Conservation (phyloP, 2,329 filamentous ascomycete genomes). For the Xylaria sp. region DNA sequence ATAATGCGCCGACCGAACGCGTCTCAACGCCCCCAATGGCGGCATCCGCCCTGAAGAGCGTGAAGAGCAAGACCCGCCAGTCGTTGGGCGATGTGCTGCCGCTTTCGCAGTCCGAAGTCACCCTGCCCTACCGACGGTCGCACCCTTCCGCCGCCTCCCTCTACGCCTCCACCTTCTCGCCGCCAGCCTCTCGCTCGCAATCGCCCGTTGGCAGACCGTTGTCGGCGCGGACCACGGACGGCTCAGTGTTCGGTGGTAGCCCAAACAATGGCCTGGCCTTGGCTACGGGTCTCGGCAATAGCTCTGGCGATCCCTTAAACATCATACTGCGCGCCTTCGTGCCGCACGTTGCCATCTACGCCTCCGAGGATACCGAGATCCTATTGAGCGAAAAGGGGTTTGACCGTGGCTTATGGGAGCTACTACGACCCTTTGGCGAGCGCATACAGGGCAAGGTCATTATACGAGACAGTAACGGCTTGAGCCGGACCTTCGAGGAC, state of each 20-base stretch:
- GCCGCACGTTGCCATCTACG: slow-evolving; percentile 84
- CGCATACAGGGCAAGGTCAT: slow-evolving; percentile 84
- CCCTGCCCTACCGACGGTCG: slow-evolving; percentile 58
- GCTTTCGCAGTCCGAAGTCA: slow-evolving; percentile 58
- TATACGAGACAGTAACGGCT: slow-evolving; percentile 86
- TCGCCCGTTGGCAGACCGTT: slow-evolving; percentile 68
- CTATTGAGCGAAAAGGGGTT: slow-evolving; percentile 86
- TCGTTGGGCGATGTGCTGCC: slow-evolving; percentile 55
- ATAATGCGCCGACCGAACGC: slow-evolving; percentile 63
- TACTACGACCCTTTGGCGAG: slow-evolving; percentile 91
- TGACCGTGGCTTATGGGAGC: slow-evolving; percentile 77
- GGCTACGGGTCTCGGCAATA: slow-evolving; percentile 50
- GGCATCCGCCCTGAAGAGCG: slow-evolving; percentile 61
- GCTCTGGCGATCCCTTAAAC: slow-evolving; percentile 60
- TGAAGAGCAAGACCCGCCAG: slow-evolving; percentile 69
- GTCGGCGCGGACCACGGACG: slow-evolving; percentile 60
- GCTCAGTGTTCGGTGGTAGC: slow-evolving; percentile 61
- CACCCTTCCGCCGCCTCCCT: slow-evolving; percentile 65
- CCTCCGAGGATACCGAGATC: slow-evolving; percentile 85
- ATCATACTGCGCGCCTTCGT: slow-evolving; percentile 85
- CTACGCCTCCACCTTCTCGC: slow-evolving; percentile 70
- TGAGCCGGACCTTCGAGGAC: slow-evolving; percentile 83
- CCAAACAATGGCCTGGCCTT: slow-evolving; percentile 51
- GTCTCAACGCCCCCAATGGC: slow-evolving; percentile 73
- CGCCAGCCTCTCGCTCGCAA: slow-evolving; percentile 69